These are phyloP conservation scores for Saccharomyces paradoxus DNA, from an alignment of 805 yeast species.

Conservation along the genomic window DNA sequence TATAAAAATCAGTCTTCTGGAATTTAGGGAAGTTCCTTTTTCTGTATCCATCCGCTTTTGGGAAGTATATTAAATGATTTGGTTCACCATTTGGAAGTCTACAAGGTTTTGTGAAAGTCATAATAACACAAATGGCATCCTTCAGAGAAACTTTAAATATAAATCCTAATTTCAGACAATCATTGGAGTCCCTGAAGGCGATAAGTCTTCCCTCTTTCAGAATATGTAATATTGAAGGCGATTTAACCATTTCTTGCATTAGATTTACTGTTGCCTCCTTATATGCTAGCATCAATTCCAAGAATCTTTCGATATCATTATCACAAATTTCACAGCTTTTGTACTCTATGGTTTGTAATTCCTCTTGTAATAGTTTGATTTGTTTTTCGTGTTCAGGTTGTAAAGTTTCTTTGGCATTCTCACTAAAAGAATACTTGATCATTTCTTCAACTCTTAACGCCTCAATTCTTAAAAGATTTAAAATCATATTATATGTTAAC, in stretches of 20 bases:
- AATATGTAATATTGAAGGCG: constrained; percentile 40
- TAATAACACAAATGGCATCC: constrained; percentile 18
- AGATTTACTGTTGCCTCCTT: constrained; percentile 39
- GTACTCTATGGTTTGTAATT: constrained; percentile 34
- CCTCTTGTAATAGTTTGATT: constrained; percentile 44
- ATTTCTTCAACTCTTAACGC: constrained; percentile 95
- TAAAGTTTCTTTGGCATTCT: constrained; percentile 75
- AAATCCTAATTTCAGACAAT: constrained; percentile 39
- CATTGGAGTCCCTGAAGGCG: constrained; percentile 44
- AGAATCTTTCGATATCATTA: constrained; percentile 39
- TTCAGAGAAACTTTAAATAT: constrained; percentile 35
- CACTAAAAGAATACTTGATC: constrained; percentile 93
- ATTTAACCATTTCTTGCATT: constrained; percentile 39
- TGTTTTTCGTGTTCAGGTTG: constrained; percentile 77
- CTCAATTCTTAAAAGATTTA: constrained; percentile 84
- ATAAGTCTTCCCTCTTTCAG: constrained; percentile 50
- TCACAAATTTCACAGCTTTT: constrained; percentile 31
- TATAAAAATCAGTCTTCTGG: constrained; percentile 23
- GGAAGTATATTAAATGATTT: constrained; percentile 31
- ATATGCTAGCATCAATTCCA: constrained; percentile 39
- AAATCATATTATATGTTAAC: constrained; percentile 89
- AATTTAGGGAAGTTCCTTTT: constrained; percentile 20
- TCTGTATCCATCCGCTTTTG: constrained; percentile 24
- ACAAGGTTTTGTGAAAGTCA: constrained; percentile 29
- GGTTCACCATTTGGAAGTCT: constrained; percentile 23